phyloP scores from a whole-genome alignment of 2,329 filamentous ascomycete species.

The Cercospora sp. region DNA sequence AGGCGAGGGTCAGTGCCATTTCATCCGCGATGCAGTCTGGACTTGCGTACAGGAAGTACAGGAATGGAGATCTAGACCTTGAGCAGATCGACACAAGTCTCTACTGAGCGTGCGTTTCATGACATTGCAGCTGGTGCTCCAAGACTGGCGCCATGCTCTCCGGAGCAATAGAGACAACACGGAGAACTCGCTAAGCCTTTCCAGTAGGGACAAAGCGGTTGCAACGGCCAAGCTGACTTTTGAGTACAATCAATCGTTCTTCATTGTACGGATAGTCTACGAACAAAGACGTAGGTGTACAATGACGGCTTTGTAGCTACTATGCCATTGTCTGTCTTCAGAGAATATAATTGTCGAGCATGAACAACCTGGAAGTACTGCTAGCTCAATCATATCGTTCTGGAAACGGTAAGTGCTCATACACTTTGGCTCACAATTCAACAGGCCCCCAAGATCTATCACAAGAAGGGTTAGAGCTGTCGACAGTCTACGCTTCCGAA shows the following conservation, averaged over 20 bases:
- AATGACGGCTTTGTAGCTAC: background rate
- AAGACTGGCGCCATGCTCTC: background rate
- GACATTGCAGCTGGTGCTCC: background rate
- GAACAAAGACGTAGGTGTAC: background rate
- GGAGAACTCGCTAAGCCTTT: background rate
- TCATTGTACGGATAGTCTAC: background rate
- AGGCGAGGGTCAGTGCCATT: background rate
- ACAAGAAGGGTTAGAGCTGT: background rate
- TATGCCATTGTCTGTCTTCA: background rate
- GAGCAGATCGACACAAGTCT: background rate
- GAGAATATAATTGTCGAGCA: background rate
- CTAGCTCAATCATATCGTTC: background rate
- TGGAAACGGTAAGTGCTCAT: background rate
- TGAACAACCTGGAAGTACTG: background rate
- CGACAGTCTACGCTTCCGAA: background rate
- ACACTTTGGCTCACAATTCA: background rate
- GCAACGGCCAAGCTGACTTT: background rate
- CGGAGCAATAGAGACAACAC: background rate
- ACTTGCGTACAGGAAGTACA: background rate
- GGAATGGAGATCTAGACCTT: background rate
- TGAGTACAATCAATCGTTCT: background rate
- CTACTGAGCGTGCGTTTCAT: background rate
- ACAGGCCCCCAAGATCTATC: background rate
- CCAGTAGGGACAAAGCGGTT: background rate
- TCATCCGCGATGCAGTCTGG: background rate